Evolutionary conservation across 352 stramenopile genomes (phyloP).

Genomic region (Globisporangium nodosum): DNA sequence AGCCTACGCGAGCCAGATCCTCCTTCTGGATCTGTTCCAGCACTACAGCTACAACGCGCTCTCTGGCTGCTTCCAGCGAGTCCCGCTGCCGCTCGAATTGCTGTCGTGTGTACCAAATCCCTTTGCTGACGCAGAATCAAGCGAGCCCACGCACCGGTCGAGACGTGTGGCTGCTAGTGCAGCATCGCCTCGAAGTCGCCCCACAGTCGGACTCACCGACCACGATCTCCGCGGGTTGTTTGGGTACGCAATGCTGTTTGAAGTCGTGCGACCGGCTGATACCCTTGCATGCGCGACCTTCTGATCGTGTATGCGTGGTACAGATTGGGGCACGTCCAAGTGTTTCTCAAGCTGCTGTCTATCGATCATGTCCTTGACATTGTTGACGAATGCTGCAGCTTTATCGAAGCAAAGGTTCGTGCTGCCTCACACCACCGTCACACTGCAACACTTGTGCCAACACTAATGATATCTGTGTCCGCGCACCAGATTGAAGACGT

Average conservation of each 20-base stretch:
- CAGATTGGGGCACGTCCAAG: constrained; percentile 18
- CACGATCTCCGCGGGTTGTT: constrained; percentile 2
- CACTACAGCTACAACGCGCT: constrained; percentile 45
- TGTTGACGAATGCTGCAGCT: constrained; percentile 24
- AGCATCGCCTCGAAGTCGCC: constrained; percentile 1
- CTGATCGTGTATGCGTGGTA: background rate
- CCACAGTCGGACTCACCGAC: constrained; percentile 8
- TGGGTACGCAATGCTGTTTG: background rate
- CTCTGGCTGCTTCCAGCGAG: constrained; percentile 35
- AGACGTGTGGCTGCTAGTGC: background rate
- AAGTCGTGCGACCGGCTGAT: background rate
- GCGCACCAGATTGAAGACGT: constrained; percentile 51
- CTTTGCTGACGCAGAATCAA: constrained; percentile 17
- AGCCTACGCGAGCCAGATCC: constrained; percentile 33
- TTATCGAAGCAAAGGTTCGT: constrained; percentile 34
- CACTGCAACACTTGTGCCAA: too few species aligned
- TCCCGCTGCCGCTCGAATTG: constrained; percentile 21
- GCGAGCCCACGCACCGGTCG: background rate
- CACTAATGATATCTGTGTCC: too few species aligned
- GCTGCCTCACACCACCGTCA: too few species aligned
- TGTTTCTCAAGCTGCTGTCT: constrained; percentile 23
- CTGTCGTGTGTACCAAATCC: constrained; percentile 17
- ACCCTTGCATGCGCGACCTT: too few species aligned
- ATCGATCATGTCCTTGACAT: constrained; percentile 24
- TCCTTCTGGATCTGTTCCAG: constrained; percentile 57